Evolutionary conservation across 106 monocot genomes (phyloP).

Genomic region (Dendrobium chrysotoxum): DNA sequence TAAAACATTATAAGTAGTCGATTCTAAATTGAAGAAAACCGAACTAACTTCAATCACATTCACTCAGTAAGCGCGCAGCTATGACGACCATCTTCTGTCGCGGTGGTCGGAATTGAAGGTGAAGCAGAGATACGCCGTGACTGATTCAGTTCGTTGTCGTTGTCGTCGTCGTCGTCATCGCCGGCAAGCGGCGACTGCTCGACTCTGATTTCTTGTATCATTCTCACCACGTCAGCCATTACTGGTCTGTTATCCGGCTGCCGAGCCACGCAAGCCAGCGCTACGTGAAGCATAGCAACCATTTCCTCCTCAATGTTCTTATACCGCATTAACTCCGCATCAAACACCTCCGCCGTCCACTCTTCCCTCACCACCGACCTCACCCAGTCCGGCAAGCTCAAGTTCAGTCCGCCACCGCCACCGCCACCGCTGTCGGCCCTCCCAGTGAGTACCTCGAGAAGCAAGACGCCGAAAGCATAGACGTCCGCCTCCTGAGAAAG

Average conservation of each 20-base stretch:
- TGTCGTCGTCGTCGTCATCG: constrained; percentile 10
- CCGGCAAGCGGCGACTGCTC: constrained; percentile 29
- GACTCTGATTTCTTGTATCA: constrained; percentile 39
- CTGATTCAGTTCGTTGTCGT: not conserved
- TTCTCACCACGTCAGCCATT: constrained; percentile 47
- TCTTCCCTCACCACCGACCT: constrained; percentile 45
- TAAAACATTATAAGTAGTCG: too few relatives aligned
- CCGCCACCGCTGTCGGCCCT: not conserved
- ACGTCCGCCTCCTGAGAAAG: constrained; percentile 66
- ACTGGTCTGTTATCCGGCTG: constrained; percentile 34
- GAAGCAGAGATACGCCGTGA: not conserved
- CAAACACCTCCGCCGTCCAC: constrained; percentile 57
- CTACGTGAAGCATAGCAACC: constrained; percentile 54
- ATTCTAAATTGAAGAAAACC: too few relatives aligned
- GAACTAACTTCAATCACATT: not conserved
- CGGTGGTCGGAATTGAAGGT: constrained; percentile 9
- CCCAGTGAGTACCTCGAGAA: constrained; percentile 57
- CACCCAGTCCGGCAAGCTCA: constrained; percentile 38
- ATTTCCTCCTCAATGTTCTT: constrained; percentile 57
- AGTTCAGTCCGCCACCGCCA: not conserved
- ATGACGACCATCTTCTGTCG: constrained; percentile 24
- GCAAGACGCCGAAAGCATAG: constrained; percentile 53
- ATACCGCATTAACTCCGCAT: constrained; percentile 43
- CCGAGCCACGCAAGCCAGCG: constrained; percentile 32
- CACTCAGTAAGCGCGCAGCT: constrained; percentile 14